Evolutionary conservation across 345 rosid genomes (phyloP).

Genomic region (Nephelium lappaceum): DNA sequence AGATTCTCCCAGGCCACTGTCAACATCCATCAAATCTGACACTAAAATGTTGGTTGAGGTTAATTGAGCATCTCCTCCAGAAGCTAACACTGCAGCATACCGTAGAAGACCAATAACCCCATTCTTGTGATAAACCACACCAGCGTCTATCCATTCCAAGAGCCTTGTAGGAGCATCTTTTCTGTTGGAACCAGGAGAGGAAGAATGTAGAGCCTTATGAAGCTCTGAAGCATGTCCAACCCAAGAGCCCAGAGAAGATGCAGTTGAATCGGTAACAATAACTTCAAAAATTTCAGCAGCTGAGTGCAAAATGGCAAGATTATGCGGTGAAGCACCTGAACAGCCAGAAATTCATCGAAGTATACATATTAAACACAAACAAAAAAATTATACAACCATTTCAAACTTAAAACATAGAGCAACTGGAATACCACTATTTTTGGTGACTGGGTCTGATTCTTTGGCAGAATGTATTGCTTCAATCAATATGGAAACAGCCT

Average conservation of each 20-base stretch:
- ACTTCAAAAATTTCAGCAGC: slow-evolving; percentile 96
- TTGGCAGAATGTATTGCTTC: slow-evolving; percentile 84
- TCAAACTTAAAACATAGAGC: slow-evolving; percentile 20
- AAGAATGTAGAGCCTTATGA: slow-evolving; percentile 83
- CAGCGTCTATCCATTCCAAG: slow-evolving; percentile 96
- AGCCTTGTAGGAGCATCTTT: slow-evolving; percentile 93
- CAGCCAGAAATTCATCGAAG: slow-evolving; percentile 31
- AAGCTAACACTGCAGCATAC: slow-evolving; percentile 85
- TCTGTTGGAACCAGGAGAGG: slow-evolving; percentile 91
- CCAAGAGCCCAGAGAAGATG: slow-evolving; percentile 89
- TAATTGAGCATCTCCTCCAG: slow-evolving; percentile 91
- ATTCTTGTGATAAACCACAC: slow-evolving; percentile 87
- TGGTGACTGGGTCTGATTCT: slow-evolving; percentile 72
- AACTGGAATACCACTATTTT: slow-evolving; percentile 53
- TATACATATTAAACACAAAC: slow-evolving; percentile 19
- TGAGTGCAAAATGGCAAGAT: slow-evolving; percentile 94
- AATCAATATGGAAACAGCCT: slow-evolving; percentile 80
- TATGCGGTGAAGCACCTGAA: slow-evolving; percentile 87
- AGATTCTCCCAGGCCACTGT: slow-evolving; percentile 74
- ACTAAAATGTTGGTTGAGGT: slow-evolving; percentile 75
- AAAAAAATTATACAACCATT: slow-evolving; percentile 13
- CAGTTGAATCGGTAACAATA: slow-evolving; percentile 84
- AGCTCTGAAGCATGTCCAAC: slow-evolving; percentile 84
- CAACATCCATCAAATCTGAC: slow-evolving; percentile 75
- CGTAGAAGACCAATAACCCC: slow-evolving; percentile 89